Evolutionary conservation across 2,329 filamentous ascomycete species (phyloP).

Genomic region (Chaetomiaceae sp.): DNA sequence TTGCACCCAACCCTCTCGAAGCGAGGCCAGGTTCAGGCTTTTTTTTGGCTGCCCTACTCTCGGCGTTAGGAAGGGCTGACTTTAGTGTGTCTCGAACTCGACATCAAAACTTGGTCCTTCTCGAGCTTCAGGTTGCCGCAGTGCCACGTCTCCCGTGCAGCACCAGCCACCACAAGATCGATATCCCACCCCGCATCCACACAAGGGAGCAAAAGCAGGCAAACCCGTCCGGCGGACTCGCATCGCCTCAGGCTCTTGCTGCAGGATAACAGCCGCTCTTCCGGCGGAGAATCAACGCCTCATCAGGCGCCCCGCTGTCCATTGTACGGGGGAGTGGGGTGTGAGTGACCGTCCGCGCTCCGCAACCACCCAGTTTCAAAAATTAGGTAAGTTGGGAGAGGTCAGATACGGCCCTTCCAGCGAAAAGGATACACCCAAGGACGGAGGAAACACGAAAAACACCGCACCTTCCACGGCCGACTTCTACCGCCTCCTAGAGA

Average conservation of each 20-base stretch:
- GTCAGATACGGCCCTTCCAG: conserved; percentile 15
- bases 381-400: too few species aligned
- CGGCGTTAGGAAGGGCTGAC: conserved; percentile 35
- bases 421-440: conserved; percentile 15
- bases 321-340: too few species aligned
- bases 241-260: conserved; percentile 21
- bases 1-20: background rate
- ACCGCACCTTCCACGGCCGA: conserved; percentile 2
- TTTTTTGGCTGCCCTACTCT: conserved; percentile 31
- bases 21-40: background rate
- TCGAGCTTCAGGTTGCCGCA: conserved; percentile 23
- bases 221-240: conserved; percentile 23
- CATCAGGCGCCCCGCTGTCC: conserved; percentile 1
- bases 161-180: background rate
- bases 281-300: conserved; percentile 27
- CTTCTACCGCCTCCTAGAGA: conserved; percentile 19
- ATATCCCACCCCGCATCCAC: too few species aligned
- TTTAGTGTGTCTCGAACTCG: conserved; percentile 6
- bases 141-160: conserved; percentile 8
- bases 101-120: conserved; percentile 13
- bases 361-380: too few species aligned
- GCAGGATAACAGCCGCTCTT: conserved; percentile 15
- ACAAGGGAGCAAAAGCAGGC: background rate
- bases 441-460: conserved; percentile 13
- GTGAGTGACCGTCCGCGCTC: too few species aligned